Evolutionary conservation across 2,329 filamentous ascomycete species (phyloP).

Genomic region (Hymenoscyphus occultus): DNA sequence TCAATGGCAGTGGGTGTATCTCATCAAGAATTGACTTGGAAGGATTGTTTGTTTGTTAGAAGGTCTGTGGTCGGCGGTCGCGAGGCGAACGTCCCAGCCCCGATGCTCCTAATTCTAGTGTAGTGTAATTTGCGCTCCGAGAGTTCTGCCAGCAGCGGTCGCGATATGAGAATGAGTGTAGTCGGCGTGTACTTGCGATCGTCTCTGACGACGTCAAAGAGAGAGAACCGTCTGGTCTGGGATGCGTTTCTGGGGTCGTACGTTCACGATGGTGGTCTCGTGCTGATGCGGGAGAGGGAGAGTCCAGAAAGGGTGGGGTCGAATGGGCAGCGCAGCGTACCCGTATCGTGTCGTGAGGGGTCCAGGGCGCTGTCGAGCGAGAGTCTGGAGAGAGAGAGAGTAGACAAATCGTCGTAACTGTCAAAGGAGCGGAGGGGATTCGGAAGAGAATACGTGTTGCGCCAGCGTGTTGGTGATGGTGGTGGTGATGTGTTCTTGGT

Average conservation of each 20-base stretch:
- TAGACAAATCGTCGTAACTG: background rate
- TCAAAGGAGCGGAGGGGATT: background rate
- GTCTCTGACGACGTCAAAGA: constrained; percentile 1
- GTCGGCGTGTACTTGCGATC: background rate
- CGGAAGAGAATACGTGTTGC: background rate
- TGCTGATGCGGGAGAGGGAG: constrained; percentile 14
- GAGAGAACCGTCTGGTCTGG: background rate
- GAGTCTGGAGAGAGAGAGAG: background rate
- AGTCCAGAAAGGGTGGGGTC: constrained; percentile 1
- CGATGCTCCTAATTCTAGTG: constrained; percentile 3
- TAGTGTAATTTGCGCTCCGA: background rate
- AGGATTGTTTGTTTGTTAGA: background rate
- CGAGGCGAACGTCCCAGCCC: background rate
- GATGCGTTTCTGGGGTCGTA: background rate
- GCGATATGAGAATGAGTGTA: background rate
- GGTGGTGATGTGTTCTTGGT: constrained; percentile 4
- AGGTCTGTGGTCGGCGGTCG: background rate
- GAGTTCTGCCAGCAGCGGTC: background rate
- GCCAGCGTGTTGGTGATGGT: background rate
- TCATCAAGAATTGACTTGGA: background rate
- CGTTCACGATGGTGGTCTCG: constrained; percentile 7
- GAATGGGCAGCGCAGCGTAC: constrained; percentile 1
- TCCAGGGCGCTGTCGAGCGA: background rate
- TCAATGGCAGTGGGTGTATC: background rate
- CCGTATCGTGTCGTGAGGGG: background rate